Evolutionary conservation across 2,329 filamentous ascomycete genomes (phyloP).

Genomic region (Apiospora koreana): DNA sequence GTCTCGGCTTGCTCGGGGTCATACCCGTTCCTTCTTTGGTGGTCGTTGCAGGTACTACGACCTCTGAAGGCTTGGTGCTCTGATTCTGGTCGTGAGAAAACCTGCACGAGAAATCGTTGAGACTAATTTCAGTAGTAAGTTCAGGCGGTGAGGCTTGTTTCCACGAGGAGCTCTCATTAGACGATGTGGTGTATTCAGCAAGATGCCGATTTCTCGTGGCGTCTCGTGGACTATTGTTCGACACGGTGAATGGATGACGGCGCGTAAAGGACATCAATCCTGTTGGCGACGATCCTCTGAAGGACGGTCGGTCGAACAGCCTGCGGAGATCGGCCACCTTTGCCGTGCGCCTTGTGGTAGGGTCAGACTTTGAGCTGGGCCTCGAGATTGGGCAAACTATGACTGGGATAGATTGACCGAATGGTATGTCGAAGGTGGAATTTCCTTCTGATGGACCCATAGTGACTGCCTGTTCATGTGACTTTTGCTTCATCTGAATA

Average conservation of each 20-base stretch:
- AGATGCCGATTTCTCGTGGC: background rate
- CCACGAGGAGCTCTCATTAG: background rate
- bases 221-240: background rate
- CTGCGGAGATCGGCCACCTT: constrained; percentile 31
- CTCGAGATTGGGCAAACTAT: background rate
- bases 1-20: background rate
- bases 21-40: background rate
- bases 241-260: background rate
- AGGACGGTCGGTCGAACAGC: constrained; percentile 29
- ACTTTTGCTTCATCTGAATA: background rate
- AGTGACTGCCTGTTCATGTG: background rate
- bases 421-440: background rate
- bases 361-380: background rate
- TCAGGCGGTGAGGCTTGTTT: constrained; percentile 24
- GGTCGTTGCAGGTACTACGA: constrained; percentile 3
- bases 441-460: background rate
- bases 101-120: constrained; percentile 29
- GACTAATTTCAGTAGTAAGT: constrained; percentile 30
- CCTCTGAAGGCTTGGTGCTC: background rate
- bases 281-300: constrained; percentile 16
- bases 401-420: background rate
- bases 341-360: constrained; percentile 9
- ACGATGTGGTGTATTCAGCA: background rate
- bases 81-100: background rate
- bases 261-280: constrained; percentile 1